A percentile compares a stretch with the other conserved stretches of the same genome.
Conservation (phyloP, 768 basidiomycete species). For the Pleurotus tuoliensis region DNA sequence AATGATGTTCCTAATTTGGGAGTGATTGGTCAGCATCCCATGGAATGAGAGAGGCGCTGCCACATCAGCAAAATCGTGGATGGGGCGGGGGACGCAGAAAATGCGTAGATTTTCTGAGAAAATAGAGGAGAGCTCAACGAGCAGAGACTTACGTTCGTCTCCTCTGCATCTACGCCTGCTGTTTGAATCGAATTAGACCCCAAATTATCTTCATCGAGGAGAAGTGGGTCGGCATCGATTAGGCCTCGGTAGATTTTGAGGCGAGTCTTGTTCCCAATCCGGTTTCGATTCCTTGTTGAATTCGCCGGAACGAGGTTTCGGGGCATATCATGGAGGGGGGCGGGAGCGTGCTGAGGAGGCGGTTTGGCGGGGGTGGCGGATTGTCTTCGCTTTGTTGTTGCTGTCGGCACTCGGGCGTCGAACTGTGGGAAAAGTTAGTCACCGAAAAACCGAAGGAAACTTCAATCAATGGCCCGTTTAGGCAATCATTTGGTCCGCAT, state of each 20-base stretch:
- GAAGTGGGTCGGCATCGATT: slow-evolving; percentile 75
- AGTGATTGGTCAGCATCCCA: slow-evolving; percentile 40
- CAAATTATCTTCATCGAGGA: slow-evolving; percentile 72
- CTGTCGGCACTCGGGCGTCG: slow-evolving; percentile 38
- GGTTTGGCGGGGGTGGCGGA: slow-evolving; percentile 30
- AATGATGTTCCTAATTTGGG: slow-evolving; percentile 46
- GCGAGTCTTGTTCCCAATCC: slow-evolving; percentile 90
- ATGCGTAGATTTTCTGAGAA: slow-evolving; percentile 10
- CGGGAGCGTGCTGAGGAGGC: slow-evolving; percentile 29
- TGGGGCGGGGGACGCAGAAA: slow-evolving; percentile 11
- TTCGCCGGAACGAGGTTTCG: slow-evolving; percentile 74
- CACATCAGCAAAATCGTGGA: slow-evolving; percentile 17
- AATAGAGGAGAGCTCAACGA: slow-evolving; percentile 13
- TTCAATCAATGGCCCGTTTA: slow-evolving; percentile 2
- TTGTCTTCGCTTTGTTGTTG: slow-evolving; percentile 43
- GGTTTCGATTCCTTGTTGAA: slow-evolving; percentile 80
- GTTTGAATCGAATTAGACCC: slow-evolving; percentile 49
- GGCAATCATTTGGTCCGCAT: slow-evolving; percentile 2
- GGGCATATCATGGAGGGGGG: slow-evolving; percentile 80
- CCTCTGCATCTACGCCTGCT: slow-evolving; percentile 88
- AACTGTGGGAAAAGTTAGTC: slow-evolving; percentile 7
- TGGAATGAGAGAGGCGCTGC: slow-evolving; percentile 35
- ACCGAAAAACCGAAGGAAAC: slow-evolving; percentile 7
- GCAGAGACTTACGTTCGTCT: slow-evolving; percentile 78
- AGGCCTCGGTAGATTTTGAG: slow-evolving; percentile 80